Evolutionary conservation across 306 rosid species (phyloP), one percentile per base, ranked within the genome.

Genomic region (Mimosa bimucronata): DNA sequence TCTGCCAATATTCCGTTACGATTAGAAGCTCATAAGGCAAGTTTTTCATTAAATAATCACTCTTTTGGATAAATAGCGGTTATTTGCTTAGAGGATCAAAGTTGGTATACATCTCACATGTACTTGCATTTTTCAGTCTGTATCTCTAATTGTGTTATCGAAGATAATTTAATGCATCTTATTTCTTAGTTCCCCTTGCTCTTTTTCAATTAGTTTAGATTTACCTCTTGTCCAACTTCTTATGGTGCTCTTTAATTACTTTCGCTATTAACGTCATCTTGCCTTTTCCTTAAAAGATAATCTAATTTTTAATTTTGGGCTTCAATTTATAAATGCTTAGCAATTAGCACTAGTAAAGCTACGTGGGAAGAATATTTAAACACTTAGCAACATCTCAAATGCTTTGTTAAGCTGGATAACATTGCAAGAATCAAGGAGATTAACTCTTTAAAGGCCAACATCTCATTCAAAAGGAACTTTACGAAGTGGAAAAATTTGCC

Each of bases 391-490:
- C 92, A 85, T 85, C 92, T 91, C 66, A 92, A 89, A 78, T 89
- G 92, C 58, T 92, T 88, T 62, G 94, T 88, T 72, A 92, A 94
- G 89, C 86, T 91, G 68, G 94, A 94, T 82, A 90, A 80, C 80
- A 88, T 90, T 74, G 94, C 87, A 26, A 88, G 88, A 80, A 94
- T 92, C 87, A 92, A 89, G 86, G 97, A 90, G 86, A 92, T 91
- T 84, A 89, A 91, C 90, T 83, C 91, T 60, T 18, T 81, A 3
- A 89, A 89, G 88, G 91, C 93, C 80, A 92, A 91, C 90, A 91
- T 87, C 81, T 92, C 84, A 90, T 79, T 83, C 83, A 77, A 52
- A 75, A 61, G 69, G 74, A 38, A 2, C 52, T 29, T 8, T 29
- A 66, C 38, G 53, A 53, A 30, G 34, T 28, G 23, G 45, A 4